Evolutionary conservation across 2,329 filamentous ascomycete genomes (phyloP).

Genomic region (Fusarium nanum): DNA sequence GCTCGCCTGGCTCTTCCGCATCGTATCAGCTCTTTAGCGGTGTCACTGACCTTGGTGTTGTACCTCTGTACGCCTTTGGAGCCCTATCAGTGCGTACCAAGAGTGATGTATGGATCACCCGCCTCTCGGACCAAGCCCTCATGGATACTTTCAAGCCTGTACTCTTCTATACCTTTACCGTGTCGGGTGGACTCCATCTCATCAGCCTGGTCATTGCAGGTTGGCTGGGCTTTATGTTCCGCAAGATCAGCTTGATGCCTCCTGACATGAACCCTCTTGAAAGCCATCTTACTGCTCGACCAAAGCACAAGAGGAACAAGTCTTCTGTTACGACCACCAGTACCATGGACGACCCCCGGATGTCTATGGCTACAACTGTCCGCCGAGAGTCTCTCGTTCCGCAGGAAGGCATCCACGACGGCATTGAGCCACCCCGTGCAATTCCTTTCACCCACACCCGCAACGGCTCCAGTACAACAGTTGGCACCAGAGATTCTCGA

Average conservation of each 20-base stretch:
- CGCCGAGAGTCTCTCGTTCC: constrained; percentile 58
- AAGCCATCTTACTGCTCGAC: constrained; percentile 80
- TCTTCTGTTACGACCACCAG: constrained; percentile 63
- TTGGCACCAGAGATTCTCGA: constrained; percentile 65
- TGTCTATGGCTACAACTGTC: constrained; percentile 59
- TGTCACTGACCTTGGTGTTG: constrained; percentile 72
- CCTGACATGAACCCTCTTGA: constrained; percentile 97
- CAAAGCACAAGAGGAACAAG: constrained; percentile 79
- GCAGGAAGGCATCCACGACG: constrained; percentile 60
- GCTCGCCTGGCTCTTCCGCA: constrained; percentile 82
- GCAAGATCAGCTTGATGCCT: constrained; percentile 82
- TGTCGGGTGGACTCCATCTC: constrained; percentile 74
- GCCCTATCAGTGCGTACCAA: constrained; percentile 60
- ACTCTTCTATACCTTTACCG: constrained; percentile 75
- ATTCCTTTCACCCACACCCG: constrained; percentile 87
- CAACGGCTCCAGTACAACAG: constrained; percentile 68
- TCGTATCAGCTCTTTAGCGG: constrained; percentile 90
- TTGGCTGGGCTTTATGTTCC: constrained; percentile 83
- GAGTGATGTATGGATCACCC: constrained; percentile 71
- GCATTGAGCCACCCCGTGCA: constrained; percentile 61
- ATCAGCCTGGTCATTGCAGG: constrained; percentile 76
- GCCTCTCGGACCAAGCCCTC: constrained; percentile 68
- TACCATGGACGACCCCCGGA: constrained; percentile 67
- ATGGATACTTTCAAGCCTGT: constrained; percentile 71
- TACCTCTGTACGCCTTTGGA: constrained; percentile 68